Percentiles rank a stretch among this genome's conserved stretches.
phyloP scores from a whole-genome alignment of 805 yeast genomes.

The Lipomyces anomalus region DNA sequence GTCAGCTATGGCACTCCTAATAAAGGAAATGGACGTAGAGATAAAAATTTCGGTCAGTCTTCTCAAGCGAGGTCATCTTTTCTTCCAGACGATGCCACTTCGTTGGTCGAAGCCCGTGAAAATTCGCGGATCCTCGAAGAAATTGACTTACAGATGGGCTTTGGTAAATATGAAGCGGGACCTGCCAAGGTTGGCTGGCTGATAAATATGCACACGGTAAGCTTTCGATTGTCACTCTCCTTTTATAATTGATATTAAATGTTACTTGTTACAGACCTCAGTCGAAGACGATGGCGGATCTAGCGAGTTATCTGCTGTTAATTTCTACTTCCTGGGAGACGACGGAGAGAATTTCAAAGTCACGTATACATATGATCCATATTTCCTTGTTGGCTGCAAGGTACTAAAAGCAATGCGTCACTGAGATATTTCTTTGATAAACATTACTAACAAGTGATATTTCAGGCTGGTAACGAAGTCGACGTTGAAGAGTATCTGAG shows the following conservation, averaged over 20 bases:
- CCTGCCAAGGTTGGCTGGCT: conserved; percentile 81
- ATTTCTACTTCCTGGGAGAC: conserved; percentile 87
- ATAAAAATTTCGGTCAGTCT: too few relatives aligned
- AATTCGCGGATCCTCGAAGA: conserved; percentile 47
- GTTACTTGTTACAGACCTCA: conserved; percentile 23
- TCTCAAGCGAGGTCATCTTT: too few relatives aligned
- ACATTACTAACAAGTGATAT: too few relatives aligned
- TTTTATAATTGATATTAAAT: background rate
- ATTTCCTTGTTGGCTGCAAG: conserved; percentile 66
- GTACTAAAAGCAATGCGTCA: conserved; percentile 36
- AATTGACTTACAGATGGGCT: conserved; percentile 81
- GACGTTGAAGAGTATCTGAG: conserved; percentile 84
- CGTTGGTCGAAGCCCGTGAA: background rate
- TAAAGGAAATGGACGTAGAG: too few relatives aligned
- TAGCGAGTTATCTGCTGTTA: conserved; percentile 83
- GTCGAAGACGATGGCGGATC: conserved; percentile 52
- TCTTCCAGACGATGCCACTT: conserved; percentile 4
- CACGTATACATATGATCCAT: conserved; percentile 78
- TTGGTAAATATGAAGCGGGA: conserved; percentile 69
- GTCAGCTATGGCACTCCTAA: too few relatives aligned
- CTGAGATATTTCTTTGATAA: background rate
- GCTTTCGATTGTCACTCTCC: background rate
- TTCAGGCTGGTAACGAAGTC: conserved; percentile 41
- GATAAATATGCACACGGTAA: conserved; percentile 68
- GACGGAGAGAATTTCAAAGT: conserved; percentile 95